phyloP scores from a whole-genome alignment of 192 early-diverging fungal genomes.

The Coemansia sp. region DNA sequence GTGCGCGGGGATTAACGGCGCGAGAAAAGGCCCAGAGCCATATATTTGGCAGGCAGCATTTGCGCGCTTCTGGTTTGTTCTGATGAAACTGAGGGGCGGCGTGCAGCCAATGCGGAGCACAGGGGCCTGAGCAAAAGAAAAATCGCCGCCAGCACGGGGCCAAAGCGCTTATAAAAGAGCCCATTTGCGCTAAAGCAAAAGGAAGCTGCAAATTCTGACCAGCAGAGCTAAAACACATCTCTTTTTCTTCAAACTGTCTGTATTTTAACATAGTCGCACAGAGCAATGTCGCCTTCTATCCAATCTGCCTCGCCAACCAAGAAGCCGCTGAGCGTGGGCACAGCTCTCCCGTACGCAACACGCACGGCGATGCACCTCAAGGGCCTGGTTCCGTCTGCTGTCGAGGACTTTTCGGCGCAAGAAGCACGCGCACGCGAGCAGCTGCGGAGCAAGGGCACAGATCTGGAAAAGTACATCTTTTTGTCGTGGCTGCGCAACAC shows the following conservation, averaged over 20 bases:
- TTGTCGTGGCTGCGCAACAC: conserved; percentile 80
- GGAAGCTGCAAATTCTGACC: neutral
- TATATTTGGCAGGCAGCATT: neutral
- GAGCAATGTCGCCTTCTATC: conserved; percentile 38
- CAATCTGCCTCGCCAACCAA: conserved; percentile 13
- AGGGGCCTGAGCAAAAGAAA: no score
- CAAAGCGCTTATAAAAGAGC: neutral
- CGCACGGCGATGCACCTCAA: conserved; percentile 64
- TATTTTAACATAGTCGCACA: conserved; percentile 25
- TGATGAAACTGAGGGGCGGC: neutral
- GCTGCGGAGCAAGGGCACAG: conserved; percentile 64
- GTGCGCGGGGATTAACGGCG: conserved; percentile 12
- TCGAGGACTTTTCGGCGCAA: conserved; percentile 75
- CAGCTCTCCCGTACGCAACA: conserved; percentile 34
- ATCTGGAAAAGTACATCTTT: conserved; percentile 85
- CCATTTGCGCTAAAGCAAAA: neutral
- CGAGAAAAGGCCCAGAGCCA: no score
- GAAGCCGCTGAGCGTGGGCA: conserved; percentile 34
- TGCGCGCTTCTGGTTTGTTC: neutral
- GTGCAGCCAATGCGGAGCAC: no score
- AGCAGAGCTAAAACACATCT: neutral
- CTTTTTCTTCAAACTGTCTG: neutral
- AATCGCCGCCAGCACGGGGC: no score
- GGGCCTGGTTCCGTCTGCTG: conserved; percentile 71
- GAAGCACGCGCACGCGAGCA: conserved; percentile 71